Evolutionary conservation across 345 rosid genomes (phyloP), one percentile per base, ranked within the genome.

Genomic region (Aquilaria yunnanensis): DNA sequence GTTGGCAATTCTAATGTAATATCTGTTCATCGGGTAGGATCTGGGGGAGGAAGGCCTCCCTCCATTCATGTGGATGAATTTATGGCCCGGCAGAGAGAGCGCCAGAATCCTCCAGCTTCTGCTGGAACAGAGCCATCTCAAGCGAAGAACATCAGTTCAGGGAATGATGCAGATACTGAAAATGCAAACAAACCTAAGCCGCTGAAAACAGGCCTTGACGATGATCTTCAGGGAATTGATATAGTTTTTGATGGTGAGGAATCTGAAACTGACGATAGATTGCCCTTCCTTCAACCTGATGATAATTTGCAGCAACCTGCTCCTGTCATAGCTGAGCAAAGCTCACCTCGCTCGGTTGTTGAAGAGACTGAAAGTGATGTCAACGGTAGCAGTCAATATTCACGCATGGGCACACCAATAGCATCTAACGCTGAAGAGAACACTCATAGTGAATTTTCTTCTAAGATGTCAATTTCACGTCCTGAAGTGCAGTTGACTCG

Each of bases 21-120:
- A 62, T 85, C 97, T 23, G 81, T 87, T 62, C 88, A 81, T 62
- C 78, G 99, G 54, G 80, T 62, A 57, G 99, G 96, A 64, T 88
- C 96, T 65, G 76, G 89, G 64, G 87, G 97, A 65, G 99, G 99
- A 54, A 83, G 99, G 74, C 93, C 99, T 75, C 99, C 99, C n/a
- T 94, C 99, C 50, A 86, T 94, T 77, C 99, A 88, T 69, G 99
- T 94, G 63, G 99, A 94, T 75, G 97, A 94, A 79, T 94, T 88
- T 74, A 88, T 88, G 93, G 99, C 99, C 60, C 82, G 99, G 66
- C 89, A 94, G 69, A 90, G 93, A 78, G 97, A 88, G 71, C 89
- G 96, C 54, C 95, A 84, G 81, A 91, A 79, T 74, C 76, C 88
- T 56, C 55, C 72, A 51, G 74, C 81, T 51, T 70, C 87, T 52